phyloP scores from a whole-genome alignment of 75 land plant genomes.

The Picea sitchensis region DNA sequence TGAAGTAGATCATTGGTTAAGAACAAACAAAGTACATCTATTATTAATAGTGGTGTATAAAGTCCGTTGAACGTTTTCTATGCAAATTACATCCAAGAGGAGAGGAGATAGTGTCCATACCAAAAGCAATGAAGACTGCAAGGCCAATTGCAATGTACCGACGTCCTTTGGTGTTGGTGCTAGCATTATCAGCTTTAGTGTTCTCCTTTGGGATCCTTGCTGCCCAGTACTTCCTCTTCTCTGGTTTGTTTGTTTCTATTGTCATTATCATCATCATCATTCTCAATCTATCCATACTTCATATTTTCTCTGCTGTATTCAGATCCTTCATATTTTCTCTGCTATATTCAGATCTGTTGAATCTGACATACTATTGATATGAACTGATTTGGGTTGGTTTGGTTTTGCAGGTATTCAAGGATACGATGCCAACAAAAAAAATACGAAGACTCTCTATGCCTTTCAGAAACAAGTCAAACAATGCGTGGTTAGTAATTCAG shows the following conservation, averaged over 20 bases:
- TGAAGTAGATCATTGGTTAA: too few relatives aligned
- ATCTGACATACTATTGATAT: neutral
- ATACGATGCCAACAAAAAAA: conserved; percentile 7
- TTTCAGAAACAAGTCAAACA: conserved; percentile 10
- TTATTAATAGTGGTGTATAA: too few relatives aligned
- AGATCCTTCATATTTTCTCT: too few relatives aligned
- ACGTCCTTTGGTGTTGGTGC: neutral
- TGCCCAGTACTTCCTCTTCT: conserved; percentile 5
- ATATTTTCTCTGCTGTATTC: too few relatives aligned
- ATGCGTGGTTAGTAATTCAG: conserved; percentile 10
- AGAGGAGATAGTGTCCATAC: neutral
- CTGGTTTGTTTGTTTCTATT: neutral
- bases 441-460: conserved; percentile 4
- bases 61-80: too few relatives aligned
- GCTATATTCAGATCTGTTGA: too few relatives aligned
- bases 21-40: too few relatives aligned
- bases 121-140: neutral
- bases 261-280: neutral
- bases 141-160: neutral
- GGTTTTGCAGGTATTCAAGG: conserved; percentile 6
- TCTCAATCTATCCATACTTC: neutral
- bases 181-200: neutral
- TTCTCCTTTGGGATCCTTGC: conserved; percentile 9
- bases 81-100: too few relatives aligned
- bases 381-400: too few relatives aligned